Base-by-base conservation (phyloP, 371 early-diverging fungal species). In the Neoconidiobolus thromboides region DNA sequence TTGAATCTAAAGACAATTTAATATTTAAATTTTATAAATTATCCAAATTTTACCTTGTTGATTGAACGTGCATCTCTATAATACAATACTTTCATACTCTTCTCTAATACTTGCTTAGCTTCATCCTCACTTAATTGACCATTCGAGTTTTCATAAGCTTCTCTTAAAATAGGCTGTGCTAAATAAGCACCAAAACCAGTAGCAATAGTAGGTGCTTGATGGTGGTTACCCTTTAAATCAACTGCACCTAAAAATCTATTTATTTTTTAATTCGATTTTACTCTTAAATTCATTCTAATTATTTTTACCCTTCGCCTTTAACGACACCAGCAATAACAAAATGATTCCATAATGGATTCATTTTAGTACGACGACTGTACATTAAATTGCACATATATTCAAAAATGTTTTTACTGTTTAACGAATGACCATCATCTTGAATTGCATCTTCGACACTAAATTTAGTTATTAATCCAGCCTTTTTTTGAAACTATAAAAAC, bases 161-260 rank as follows among this genome's bases (percentile, higher is more conserved):
- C 93, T 71, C 99, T 79, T 65, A 99, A 69, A 60, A 98, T 82
- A 53, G 99, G 99, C 63, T 89, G 87, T 51, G 96, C 98, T 57
- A 99, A 70, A 73, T 97, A 84, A 43, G 82, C 84, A 43, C 98
- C 98, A 69, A 89, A 93, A 39, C 99, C 99, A 43, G 99, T 97
- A 44, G 98, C 96, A 63, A 98, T 87, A 26, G 91, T 87, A 12
- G 85, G 68, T 2, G 93, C 69, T 66, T 89, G 80, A 69, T 95
- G 96, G 26, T 95, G 93, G 36, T 96, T 96, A 44, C 99, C 99
- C 67, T 87, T 83, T 56, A 93, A 74, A 71, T 98, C 94, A 52
- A 98, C 92, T 64, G 76, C 94, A 4, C 98, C 98, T 59, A 99
- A 78, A 75, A 95, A 90, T 50, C 87, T 89, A 62, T 66, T 4